Conservation (phyloP, 768 basidiomycete genomes). For the Pulveroboletus frians region DNA sequence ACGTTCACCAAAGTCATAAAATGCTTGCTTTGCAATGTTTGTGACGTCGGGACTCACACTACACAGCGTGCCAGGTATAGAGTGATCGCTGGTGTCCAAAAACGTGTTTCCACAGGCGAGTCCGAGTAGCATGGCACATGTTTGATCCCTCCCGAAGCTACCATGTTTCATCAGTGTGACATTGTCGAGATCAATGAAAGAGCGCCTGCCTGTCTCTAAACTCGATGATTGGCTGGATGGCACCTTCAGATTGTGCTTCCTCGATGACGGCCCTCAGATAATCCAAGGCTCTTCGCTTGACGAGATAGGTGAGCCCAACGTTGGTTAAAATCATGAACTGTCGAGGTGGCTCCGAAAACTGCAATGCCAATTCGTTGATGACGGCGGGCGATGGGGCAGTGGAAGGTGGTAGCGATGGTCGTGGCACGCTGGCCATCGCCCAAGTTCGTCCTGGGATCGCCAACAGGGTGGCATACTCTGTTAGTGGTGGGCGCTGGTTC, state of each 20-base stretch:
- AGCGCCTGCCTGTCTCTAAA: constrained; percentile 69
- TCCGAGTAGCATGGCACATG: constrained; percentile 86
- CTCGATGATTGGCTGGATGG: constrained; percentile 71
- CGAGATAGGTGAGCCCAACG: constrained; percentile 74
- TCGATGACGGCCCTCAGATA: constrained; percentile 79
- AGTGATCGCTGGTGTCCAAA: constrained; percentile 53
- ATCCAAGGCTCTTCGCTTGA: constrained; percentile 80
- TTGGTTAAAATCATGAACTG: constrained; percentile 90
- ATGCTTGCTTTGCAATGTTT: constrained; percentile 74
- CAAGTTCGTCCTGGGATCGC: constrained; percentile 79
- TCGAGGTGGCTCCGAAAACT: constrained; percentile 66
- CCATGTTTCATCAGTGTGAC: constrained; percentile 3
- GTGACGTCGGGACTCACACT: constrained; percentile 58
- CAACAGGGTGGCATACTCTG: constrained; percentile 74
- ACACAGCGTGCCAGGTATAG: constrained; percentile 41
- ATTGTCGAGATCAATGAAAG: not conserved
- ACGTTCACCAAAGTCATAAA: constrained; percentile 81
- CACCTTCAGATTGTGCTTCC: constrained; percentile 70
- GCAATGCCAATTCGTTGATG: constrained; percentile 77
- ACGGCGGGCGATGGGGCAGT: constrained; percentile 45
- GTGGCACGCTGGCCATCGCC: constrained; percentile 65
- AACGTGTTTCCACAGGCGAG: constrained; percentile 83
- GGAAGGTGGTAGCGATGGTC: constrained; percentile 30
- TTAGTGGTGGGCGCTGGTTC: constrained; percentile 56
- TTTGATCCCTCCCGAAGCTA: constrained; percentile 89